Conservation (phyloP, 1,284 basidiomycete species). For the Takashimella tepidaria region DNA sequence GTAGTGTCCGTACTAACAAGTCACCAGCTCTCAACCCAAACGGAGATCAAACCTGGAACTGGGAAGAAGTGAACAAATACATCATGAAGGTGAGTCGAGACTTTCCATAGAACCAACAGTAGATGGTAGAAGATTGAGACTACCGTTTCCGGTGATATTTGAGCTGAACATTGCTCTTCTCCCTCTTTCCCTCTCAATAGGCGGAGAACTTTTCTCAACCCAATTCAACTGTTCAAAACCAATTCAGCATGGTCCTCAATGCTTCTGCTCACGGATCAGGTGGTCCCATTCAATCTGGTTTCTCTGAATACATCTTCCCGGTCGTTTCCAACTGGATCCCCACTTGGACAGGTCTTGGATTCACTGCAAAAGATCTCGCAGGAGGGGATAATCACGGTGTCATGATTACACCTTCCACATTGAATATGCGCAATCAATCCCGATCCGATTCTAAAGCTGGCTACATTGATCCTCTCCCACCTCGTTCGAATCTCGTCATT, state of each 20-base stretch:
- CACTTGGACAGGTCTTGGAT: constrained; percentile 51
- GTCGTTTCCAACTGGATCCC: constrained; percentile 56
- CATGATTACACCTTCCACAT: constrained; percentile 57
- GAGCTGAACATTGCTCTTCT: constrained; percentile 45
- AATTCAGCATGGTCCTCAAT: constrained; percentile 47
- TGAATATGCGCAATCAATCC: constrained; percentile 61
- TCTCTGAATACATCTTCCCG: constrained; percentile 50
- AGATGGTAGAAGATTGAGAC: too few relatives aligned
- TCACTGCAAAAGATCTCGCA: constrained; percentile 47
- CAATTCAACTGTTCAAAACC: constrained; percentile 21
- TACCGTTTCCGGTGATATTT: too few relatives aligned
- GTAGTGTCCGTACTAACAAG: too few relatives aligned
- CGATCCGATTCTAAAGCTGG: constrained; percentile 63
- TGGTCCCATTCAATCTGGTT: constrained; percentile 51
- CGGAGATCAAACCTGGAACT: constrained; percentile 42
- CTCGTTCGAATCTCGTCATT: constrained; percentile 61
- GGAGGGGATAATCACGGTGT: constrained; percentile 38
- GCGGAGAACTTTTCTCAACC: constrained; percentile 51
- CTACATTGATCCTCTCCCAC: constrained; percentile 61
- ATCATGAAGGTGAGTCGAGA: constrained; percentile 45
- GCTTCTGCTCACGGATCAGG: constrained; percentile 48
- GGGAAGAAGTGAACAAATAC: constrained; percentile 43
- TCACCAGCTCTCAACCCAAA: constrained; percentile 35
- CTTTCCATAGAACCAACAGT: too few relatives aligned
- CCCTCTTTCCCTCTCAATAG: constrained; percentile 22